Base-by-base conservation (phyloP, 208 protist genomes). In the Naegleria lovaniensis region DNA sequence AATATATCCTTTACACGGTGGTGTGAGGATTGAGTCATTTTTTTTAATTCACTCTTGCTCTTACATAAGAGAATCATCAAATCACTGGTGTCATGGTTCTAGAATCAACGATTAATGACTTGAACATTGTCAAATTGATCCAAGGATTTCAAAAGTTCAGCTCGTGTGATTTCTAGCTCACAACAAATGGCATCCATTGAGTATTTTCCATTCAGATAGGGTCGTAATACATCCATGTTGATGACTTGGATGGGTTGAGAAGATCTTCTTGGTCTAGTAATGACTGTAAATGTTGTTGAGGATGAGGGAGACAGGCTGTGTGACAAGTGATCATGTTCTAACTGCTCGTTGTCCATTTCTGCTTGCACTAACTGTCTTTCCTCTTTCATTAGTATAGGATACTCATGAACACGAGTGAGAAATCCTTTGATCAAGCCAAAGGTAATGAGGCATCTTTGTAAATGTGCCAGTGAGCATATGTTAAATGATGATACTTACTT, bases 391-490 rank as follows among this genome's bases (percentile, higher is more conserved):
- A 88, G 6, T 0, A 88, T 59, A n/a, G 85, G 85, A 58, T 88
- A 88, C 38, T 88, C 85, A 58, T 88, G 41, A n/a, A 88, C 85
- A 9, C 85, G 9, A 58, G 19, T 88, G 9, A 88, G 16, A 39
- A 88, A 88, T 36, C 85, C 85, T 19, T 88, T 88, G 19, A 88
- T 16, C 33, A 88, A 36, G 25, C 85, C 85, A 88, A 59, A 88
- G 29, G 40, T 48, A 48, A 85, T 48, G 7, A 85, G 25, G 11
- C 83, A 40, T 48, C 76, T 84, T 41, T 84, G 5, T 22, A 36
- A 48, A 67, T 22, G 11, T 19, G 11, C 33, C 9, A 22, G 11
- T 41, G 33, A 40, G 76, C 11, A 33, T 36, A 36, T 11, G 33
- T 83, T 29, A n/a, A n/a, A 25, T 36, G 33, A n/a, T 38, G 76